phyloP scores from a whole-genome alignment of 202 grass and related monocot genomes.

The Panicum hallii region DNA sequence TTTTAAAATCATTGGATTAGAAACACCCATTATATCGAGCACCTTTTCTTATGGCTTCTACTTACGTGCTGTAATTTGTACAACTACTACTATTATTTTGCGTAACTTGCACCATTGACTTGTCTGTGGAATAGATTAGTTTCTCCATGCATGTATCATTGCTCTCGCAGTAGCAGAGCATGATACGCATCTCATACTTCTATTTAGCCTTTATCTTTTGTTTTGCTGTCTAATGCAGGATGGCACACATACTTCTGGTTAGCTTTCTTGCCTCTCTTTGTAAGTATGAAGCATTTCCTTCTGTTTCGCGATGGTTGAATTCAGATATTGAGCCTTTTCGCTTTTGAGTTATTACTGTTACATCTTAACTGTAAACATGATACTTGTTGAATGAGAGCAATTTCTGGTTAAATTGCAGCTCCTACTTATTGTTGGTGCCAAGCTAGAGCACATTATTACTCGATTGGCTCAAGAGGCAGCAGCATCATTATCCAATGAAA shows the following conservation, averaged over 20 bases:
- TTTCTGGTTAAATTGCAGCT: constrained; percentile 64
- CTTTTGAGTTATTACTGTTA: constrained; percentile 24
- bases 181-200: no score
- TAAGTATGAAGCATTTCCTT: constrained; percentile 61
- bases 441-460: constrained; percentile 87
- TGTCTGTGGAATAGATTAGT: constrained; percentile 20
- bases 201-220: constrained; percentile 27
- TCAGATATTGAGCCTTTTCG: background rate
- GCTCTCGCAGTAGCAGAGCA: constrained; percentile 14
- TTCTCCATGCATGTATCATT: background rate
- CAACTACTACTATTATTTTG: constrained; percentile 12
- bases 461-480: constrained; percentile 77
- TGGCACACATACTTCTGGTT: constrained; percentile 99
- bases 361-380: background rate
- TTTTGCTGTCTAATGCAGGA: constrained; percentile 72
- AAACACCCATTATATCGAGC: background rate
- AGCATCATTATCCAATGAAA: background rate
- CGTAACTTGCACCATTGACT: constrained; percentile 20
- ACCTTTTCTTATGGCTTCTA: background rate
- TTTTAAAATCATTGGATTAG: constrained; percentile 4
- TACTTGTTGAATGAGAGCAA: background rate
- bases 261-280: constrained; percentile 92
- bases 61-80: constrained; percentile 15
- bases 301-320: background rate
- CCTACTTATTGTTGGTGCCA: constrained; percentile 81